A percentile compares a stretch with the other conserved stretches of the same genome.
Evolutionary conservation across 768 basidiomycete species (phyloP).

Genomic region (Lactarius quietus): DNA sequence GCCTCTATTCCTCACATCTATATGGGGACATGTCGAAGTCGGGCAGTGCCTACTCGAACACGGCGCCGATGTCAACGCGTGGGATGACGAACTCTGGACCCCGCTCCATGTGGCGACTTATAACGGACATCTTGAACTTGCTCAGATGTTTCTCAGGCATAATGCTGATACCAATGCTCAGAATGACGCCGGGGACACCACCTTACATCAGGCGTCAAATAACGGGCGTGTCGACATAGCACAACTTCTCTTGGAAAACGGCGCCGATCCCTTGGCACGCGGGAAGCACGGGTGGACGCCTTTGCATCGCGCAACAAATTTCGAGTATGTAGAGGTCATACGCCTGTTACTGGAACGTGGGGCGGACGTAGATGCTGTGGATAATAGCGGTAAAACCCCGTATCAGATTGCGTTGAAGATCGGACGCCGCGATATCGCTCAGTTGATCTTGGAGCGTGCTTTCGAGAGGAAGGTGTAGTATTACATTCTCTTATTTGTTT

Average conservation of each 20-base stretch:
- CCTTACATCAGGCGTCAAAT: too few species aligned
- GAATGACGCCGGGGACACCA: too few species aligned
- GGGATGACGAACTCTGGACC: neutral
- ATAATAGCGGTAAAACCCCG: neutral
- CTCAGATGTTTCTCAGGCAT: neutral
- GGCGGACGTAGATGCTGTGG: neutral
- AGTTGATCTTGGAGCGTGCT: neutral
- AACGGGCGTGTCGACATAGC: too few species aligned
- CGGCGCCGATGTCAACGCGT: neutral
- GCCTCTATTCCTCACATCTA: neutral
- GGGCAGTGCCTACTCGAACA: neutral
- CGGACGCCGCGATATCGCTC: too few species aligned
- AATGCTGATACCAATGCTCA: neutral
- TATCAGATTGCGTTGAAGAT: neutral
- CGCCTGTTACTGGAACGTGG: neutral
- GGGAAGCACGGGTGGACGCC: neutral
- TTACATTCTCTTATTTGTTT: too few species aligned
- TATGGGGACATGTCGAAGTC: neutral
- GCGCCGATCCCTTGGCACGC: neutral
- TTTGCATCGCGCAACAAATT: neutral
- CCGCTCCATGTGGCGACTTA: neutral
- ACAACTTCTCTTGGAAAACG: too few species aligned
- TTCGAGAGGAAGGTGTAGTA: neutral
- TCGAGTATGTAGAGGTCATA: too few species aligned
- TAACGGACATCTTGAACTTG: neutral